Base-by-base conservation (phyloP, 2,329 filamentous ascomycete species). In the Chalara sp. region DNA sequence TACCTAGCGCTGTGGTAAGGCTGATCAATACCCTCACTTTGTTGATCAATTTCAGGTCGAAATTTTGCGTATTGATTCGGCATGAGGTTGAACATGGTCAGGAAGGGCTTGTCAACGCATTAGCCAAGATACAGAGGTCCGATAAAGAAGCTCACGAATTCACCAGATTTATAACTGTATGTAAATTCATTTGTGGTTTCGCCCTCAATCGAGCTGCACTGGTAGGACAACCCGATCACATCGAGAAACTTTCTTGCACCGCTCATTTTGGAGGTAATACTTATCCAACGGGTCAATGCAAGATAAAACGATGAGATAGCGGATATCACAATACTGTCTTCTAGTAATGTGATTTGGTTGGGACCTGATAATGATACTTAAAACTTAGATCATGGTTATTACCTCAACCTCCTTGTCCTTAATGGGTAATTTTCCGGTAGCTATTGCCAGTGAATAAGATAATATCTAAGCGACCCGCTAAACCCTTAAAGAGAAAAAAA, bases 81-180 rank as follows among this genome's bases (percentile, higher is more conserved):
- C 29, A 39, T n/a, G 4, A 47, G 33, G 45, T 37, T 29, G 39
- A 32, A 47, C 39, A 47, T 39, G 21, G 45, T 37, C n/a, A 47
- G n/a, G 31, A 47, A 39, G 3, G 45, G 47, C 35, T 51, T 51
- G 32, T 43, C 44, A 13, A 47, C 32, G 10, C 44, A 32, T 31
- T 32, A 7, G 12, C 49, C 49, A 11, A 51, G n/a, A 28, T 41
- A 35, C 13, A 47, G 21, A 21, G 10, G 13, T 40, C 49, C 49
- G 30, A 49, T 49, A 46, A 47, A 49, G 50, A 52, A 52, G 46
- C 46, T 48, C n/a, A 51, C 32, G 32, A 51, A 2, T 37, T 32
- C 29, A 21, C 37, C 44, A 11, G 33, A 32, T 37, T 40, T 33
- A 44, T 45, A 50, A 30, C 11, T 33, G 30, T 35, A 53, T 12